Percentiles rank a stretch among this genome's conserved stretches.
Evolutionary conservation across 148 eudicot species (phyloP).

Genomic region (Fagopyrum esculentum): DNA sequence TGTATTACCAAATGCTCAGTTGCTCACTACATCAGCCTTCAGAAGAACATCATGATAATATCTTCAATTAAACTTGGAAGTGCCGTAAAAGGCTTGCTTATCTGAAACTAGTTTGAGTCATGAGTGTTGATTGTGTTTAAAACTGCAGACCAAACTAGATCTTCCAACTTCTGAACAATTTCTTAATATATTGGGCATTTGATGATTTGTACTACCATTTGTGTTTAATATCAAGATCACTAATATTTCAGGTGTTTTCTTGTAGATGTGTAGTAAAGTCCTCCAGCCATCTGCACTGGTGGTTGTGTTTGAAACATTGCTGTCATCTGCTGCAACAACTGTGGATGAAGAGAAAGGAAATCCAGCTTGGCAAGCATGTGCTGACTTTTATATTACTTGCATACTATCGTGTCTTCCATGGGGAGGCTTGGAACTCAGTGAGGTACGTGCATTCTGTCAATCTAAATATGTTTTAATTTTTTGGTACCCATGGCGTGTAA

Average conservation of each 20-base stretch:
- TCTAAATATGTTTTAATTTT: neutral
- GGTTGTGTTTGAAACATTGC: conserved; percentile 68
- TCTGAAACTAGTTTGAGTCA: too few relatives aligned
- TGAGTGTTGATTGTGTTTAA: neutral
- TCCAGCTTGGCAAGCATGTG: conserved; percentile 99
- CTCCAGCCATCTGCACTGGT: conserved; percentile 72
- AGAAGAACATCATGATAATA: too few relatives aligned
- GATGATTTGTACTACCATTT: neutral
- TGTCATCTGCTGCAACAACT: conserved; percentile 95
- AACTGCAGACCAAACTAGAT: neutral
- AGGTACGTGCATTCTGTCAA: conserved; percentile 37
- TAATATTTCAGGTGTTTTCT: neutral
- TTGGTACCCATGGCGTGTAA: neutral
- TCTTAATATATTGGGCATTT: neutral
- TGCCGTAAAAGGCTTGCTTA: too few relatives aligned
- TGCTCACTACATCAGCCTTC: too few relatives aligned
- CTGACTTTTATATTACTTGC: conserved; percentile 87
- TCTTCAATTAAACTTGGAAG: neutral
- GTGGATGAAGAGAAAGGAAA: conserved; percentile 98
- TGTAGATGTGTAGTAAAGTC: conserved; percentile 98
- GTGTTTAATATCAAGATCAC: neutral
- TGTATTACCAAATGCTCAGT: too few relatives aligned
- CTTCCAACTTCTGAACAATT: neutral
- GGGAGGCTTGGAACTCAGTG: conserved; percentile 95
- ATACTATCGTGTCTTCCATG: conserved; percentile 91